phyloP scores from a whole-genome alignment of 2,329 filamentous ascomycete genomes.

The Diaporthe ampelina region DNA sequence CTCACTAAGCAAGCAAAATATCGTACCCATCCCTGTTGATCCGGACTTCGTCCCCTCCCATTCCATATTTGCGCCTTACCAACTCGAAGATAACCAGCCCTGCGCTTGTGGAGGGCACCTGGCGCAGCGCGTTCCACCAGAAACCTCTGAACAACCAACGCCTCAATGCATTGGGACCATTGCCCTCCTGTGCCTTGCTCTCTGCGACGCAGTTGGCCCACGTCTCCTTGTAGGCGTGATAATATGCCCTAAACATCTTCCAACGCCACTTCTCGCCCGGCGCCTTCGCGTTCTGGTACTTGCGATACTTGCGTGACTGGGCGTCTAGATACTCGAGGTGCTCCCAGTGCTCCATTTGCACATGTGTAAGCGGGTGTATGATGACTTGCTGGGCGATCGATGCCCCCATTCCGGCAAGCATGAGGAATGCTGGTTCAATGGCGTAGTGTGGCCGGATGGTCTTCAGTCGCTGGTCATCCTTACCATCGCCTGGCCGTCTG shows the following conservation, averaged over 20 bases:
- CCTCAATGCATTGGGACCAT: slow-evolving; percentile 51
- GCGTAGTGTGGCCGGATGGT: slow-evolving; percentile 81
- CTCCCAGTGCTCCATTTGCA: slow-evolving; percentile 81
- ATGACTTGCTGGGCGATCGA: slow-evolving; percentile 78
- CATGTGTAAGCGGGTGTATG: slow-evolving; percentile 78
- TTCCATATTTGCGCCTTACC: slow-evolving; percentile 79
- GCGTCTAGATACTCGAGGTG: slow-evolving; percentile 80
- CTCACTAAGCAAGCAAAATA: slow-evolving; percentile 69
- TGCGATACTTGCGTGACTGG: slow-evolving; percentile 63
- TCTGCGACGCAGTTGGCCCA: slow-evolving; percentile 71
- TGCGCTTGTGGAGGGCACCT: slow-evolving; percentile 83
- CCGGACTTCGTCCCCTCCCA: slow-evolving; percentile 71
- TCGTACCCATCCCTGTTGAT: slow-evolving; percentile 80
- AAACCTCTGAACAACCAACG: slow-evolving; percentile 80
- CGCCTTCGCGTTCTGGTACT: slow-evolving; percentile 47
- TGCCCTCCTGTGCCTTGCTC: slow-evolving; percentile 68
- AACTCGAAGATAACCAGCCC: slow-evolving; percentile 85
- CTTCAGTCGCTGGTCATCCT: slow-evolving; percentile 48
- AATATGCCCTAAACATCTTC: slow-evolving; percentile 75
- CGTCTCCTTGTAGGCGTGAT: slow-evolving; percentile 78
- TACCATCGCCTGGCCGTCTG: slow-evolving; percentile 55
- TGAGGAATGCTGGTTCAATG: slow-evolving; percentile 79
- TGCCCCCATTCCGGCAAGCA: slow-evolving; percentile 77
- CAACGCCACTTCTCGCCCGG: slow-evolving; percentile 55
- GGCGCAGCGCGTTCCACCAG: slow-evolving; percentile 78